Base-by-base conservation (phyloP, 108 stramenopile genomes). In the Conticribra weissflogii region DNA sequence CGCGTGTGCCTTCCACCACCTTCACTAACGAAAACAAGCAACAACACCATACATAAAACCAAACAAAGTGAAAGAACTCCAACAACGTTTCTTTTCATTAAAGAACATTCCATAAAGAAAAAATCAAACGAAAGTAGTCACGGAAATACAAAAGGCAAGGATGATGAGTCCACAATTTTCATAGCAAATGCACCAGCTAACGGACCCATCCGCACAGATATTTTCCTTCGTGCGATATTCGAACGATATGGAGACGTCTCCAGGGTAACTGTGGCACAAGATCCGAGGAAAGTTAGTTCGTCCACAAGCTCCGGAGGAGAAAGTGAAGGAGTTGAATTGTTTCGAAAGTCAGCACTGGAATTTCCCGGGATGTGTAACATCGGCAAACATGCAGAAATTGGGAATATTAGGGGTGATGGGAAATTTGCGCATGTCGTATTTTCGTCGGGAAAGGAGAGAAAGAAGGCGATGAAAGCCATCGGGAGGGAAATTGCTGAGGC, bases 341-440 rank as follows among this genome's bases (percentile, higher is more conserved):
- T 72, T 71, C 62, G 81, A 21, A 59, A 71, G 29, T 65, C 51
- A 31, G 65, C 68, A 41, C 70, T 68, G 12, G 32, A 61, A 67
- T 45, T 29, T 52, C 15, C 48, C 74, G 44, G 53, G 61, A 44
- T 71, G 58, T n/a, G n/a, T n/a, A n/a, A n/a, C n/a, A n/a, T n/a
- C n/a, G n/a, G n/a, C n/a, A n/a, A n/a, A n/a, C 16, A 63, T 52
- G 31, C 47, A 58, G 21, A 51, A 54, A 14, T 73, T 72, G 75
- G 71, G 76, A 69, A 82, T 68, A 47, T 29, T 30, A 53, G 29
- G 52, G 72, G 72, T 3, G 67, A 83, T 57, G 82, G 82, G 7
- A 78, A 68, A 59, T 95, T 85, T 81, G 93, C 93, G 7, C 93
- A 95, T 78, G 86, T 92, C 14, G 86, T 92, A 1, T 92, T 90